Evolutionary conservation across 768 basidiomycete genomes (phyloP), one percentile per base, ranked within the genome.

Genomic region (Rhizopogon vulgaris): DNA sequence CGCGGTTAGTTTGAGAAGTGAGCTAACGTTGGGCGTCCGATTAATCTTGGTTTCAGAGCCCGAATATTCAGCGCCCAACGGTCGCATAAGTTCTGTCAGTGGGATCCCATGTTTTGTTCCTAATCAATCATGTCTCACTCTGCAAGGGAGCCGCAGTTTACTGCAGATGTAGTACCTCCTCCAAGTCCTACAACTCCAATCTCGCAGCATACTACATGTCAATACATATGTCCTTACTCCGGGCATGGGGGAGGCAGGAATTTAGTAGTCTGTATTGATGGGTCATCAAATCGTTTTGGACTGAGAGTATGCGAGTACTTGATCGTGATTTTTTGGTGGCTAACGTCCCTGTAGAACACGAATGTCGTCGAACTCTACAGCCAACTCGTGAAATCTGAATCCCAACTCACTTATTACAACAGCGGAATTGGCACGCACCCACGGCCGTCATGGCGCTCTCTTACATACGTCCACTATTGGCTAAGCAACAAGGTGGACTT

Each of bases 341-440:
- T 36, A 28, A 52, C 14, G 3, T 22, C 32, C 22, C 2, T 3
- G 14, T 32, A 70, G 69, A 68, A 68, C 48, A 64, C 68, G 7
- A 63, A 67, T 46, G 60, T 71, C 41, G 43, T 63, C n/a, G 68
- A 69, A 39, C 55, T 71, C 0, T 63, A 64, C 52, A 53, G 50
- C 18, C 56, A 56, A 8, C 34, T 63, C 1, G 41, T 45, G 15
- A 66, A 60, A 34, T 46, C 55, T 28, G 48, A 49, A 0, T 38
- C 46, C 9, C 69, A 70, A 41, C 52, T 55, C 25, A 64, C 57
- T 10, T 59, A 56, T 43, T 71, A 71, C 41, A 60, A 61, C 14
- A 57, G 62, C 18, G 71, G 71, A 1, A 64, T 70, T 9, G 70
- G 70, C 1, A 69, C 70, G 0, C 63, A 58, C n/a, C 55, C 61